These are phyloP conservation scores for Emergomyces africanus DNA, from an alignment of 2,329 filamentous ascomycete genomes.

Conservation along the genomic window DNA sequence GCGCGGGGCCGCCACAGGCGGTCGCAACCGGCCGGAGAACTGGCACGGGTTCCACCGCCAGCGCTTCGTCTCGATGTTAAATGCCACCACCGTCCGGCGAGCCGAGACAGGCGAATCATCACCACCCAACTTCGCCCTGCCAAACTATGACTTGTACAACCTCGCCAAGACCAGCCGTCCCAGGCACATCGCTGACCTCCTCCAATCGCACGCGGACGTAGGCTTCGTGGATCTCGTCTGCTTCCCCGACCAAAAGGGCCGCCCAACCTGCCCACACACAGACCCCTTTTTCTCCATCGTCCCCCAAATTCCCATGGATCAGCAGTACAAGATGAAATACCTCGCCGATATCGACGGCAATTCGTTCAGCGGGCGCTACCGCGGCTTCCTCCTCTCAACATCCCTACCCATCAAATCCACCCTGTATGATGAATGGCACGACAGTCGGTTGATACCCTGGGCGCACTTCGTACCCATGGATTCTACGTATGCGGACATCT, in stretches of 20 bases:
- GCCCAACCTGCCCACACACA: conserved; percentile 35
- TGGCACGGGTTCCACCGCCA: conserved; percentile 66
- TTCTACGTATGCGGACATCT: conserved; percentile 58
- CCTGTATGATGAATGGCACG: conserved; percentile 70
- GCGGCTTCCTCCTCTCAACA: conserved; percentile 55
- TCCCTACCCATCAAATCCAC: conserved; percentile 66
- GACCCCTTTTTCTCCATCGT: conserved; percentile 27
- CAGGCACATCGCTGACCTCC: conserved; percentile 27
- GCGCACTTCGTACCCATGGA: conserved; percentile 73
- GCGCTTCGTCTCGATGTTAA: conserved; percentile 61
- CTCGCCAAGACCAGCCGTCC: conserved; percentile 17
- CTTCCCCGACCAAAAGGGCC: conserved; percentile 21
- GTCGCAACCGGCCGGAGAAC: conserved; percentile 38
- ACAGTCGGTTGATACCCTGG: conserved; percentile 60
- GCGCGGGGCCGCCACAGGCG: conserved; percentile 38
- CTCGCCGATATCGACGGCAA: conserved; percentile 68
- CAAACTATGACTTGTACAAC: conserved; percentile 32
- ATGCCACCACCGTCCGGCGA: conserved; percentile 44
- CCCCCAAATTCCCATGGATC: conserved; percentile 16
- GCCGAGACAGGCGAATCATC: conserved; percentile 32
- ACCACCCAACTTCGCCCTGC: conserved; percentile 15
- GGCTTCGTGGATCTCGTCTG: conserved; percentile 35
- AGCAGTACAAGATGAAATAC: conserved; percentile 48
- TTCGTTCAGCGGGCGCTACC: conserved; percentile 55
- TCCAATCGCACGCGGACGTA: conserved; percentile 27